Evolutionary conservation across 2,329 filamentous ascomycete species (phyloP), one percentile per base, ranked within the genome.

Genomic region (Aspergillus sp.): DNA sequence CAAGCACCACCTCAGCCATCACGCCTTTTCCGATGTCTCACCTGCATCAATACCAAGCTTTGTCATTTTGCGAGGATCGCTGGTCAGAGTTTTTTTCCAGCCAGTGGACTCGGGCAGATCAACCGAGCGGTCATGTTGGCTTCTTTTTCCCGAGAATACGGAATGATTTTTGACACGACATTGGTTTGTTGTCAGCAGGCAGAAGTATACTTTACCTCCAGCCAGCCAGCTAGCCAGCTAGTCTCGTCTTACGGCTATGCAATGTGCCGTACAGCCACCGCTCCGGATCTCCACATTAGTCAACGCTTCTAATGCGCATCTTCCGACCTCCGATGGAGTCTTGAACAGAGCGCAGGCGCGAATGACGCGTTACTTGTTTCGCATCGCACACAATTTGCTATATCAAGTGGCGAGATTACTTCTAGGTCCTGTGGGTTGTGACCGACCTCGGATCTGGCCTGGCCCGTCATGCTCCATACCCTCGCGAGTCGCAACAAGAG

Each of bases 321-420:
- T 17, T 32, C 47, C 47, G 47, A 50, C 47, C 25, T 32, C 47
- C 47, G 47, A 50, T 30, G 47, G 47, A 27, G 15, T 8, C 47
- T 21, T 23, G 47, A n/a, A 10, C 15, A 6, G 17, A 49, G 44
- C 44, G 44, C 44, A 17, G 7, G 13, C 15, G 44, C 8, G 15
- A 50, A 32, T 50, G 23, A 50, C 47, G 47, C 47, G 47, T 50
- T 50, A 27, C 47, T 27, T 50, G 47, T 50, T 50, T 50, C 47
- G 47, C 47, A 50, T 50, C 25, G 47, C 47, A 30, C 25, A 15
- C 27, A 15, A 8, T 17, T 3, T 4, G 2, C n/a, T 50, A 50
- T 50, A 50, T 30, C 25, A 50, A 17, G 25, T 50, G 47, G 47
- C 47, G 25, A 30, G 25, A 21, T 30, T 8, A n/a, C 7, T n/a